phyloP scores from a whole-genome alignment of 345 rosid species.

The Syzygium aqueum region DNA sequence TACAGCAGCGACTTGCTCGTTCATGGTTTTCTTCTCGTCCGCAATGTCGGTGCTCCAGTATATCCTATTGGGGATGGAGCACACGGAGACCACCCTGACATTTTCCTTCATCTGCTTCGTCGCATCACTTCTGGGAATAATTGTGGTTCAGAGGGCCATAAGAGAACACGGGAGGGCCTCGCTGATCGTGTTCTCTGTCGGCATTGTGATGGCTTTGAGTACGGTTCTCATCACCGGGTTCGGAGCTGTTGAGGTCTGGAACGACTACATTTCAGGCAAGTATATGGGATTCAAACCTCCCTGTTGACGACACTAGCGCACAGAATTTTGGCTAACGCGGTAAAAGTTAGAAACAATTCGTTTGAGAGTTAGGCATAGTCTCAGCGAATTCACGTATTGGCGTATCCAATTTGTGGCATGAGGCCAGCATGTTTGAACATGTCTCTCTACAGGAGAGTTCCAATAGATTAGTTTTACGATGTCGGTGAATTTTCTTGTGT shows the following conservation, averaged over 20 bases:
- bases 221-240: slow-evolving; percentile 63
- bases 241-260: slow-evolving; percentile 62
- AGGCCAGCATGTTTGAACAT: not conserved
- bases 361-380: not conserved
- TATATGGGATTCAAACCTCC: slow-evolving; percentile 74
- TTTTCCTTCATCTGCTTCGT: slow-evolving; percentile 52
- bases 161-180: slow-evolving; percentile 64
- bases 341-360: not conserved
- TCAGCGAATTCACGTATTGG: not conserved
- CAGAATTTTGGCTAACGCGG: not conserved
- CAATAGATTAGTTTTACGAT: not conserved
- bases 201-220: slow-evolving; percentile 71
- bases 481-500: not conserved
- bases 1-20: slow-evolving; percentile 72
- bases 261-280: slow-evolving; percentile 42
- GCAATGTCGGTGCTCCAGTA: slow-evolving; percentile 64
- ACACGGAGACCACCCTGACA: slow-evolving; percentile 28
- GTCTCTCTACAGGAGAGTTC: not conserved
- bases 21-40: slow-evolving; percentile 72
- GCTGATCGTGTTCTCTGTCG: slow-evolving; percentile 69
- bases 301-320: slow-evolving; percentile 18
- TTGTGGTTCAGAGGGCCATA: slow-evolving; percentile 56
- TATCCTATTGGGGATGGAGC: slow-evolving; percentile 64
- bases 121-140: slow-evolving; percentile 59
- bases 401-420: not conserved